Base-by-base conservation (phyloP, 257 asterid genomes). In the Solanum sitiens region DNA sequence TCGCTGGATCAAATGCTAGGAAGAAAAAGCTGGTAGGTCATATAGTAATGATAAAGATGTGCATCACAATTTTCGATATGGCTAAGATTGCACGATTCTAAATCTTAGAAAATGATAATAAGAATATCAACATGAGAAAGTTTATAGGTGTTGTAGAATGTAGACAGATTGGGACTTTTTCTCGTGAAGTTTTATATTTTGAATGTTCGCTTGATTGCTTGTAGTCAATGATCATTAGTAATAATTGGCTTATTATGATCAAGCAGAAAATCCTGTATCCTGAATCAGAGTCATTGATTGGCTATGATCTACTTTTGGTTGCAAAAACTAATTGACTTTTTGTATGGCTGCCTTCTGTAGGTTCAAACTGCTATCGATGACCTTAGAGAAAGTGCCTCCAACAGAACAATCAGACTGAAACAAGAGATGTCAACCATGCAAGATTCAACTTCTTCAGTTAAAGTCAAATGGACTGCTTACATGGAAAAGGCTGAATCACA, bases 351-450 rank as follows among this genome's bases (percentile, higher is more conserved):
- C 63, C 70, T 82, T 20, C 89, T 59, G 87, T 83, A 97, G 99
- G 99, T 97, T 87, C 95, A 94, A 92, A 86, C 91, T 85, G 94
- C 98, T 65, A 91, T 97, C 83, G 95, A 90, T 88, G 98, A 93
- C 87, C 96, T 97, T 86, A 94, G 98, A 21, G 95, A 93, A 92
- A 93, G 92, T 92, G 94, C 98, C 83, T 93, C 96, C 89, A 96
- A 90, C 87, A 94, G 97, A 91, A 96, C 98, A 83, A 86, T 88
- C 84, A 92, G 91, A 89, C 73, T 97, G 87, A 98, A 97, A 87
- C 94, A 95, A 90, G 99, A 96, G 95, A 95, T 95, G 99, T 94
- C 97, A 37, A 89, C 91, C 35, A 94, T 97, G 99, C 97, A 96
- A 90, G 94, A 93, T 87, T 93, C 92, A 8, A 94, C 96, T 80